Percentiles rank a stretch among this genome's conserved stretches.
phyloP scores from a whole-genome alignment of 306 rosid genomes.

The Astragalus glycyphyllos region DNA sequence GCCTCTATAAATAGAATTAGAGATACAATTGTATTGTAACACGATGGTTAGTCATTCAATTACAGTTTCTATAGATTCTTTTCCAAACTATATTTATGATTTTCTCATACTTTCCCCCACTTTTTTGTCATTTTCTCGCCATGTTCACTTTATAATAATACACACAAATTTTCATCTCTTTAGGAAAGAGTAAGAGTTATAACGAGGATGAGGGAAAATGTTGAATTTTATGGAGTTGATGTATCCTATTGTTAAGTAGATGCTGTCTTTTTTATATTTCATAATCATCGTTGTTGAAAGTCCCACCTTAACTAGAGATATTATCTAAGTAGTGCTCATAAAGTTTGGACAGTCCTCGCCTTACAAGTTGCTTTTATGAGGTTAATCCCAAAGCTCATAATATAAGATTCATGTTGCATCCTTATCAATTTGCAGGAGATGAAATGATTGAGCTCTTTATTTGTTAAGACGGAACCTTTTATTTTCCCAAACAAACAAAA shows the following conservation, averaged over 20 bases:
- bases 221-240: not conserved
- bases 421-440: conserved; percentile 17
- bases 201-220: not conserved
- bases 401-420: conserved; percentile 16
- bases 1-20: no score
- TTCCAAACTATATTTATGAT: no score
- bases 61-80: no score
- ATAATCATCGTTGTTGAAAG: not conserved
- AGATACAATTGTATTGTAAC: no score
- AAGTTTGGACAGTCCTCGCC: not conserved
- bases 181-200: not conserved
- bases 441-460: conserved; percentile 32
- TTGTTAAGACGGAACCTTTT: conserved; percentile 27
- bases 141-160: not conserved
- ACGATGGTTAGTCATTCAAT: no score
- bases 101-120: no score
- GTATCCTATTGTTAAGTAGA: not conserved
- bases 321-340: not conserved
- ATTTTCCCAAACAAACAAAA: conserved; percentile 12
- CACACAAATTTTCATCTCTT: not conserved
- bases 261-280: not conserved
- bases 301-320: not conserved
- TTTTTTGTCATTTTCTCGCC: not conserved
- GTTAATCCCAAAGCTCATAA: not conserved
- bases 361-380: not conserved